These are phyloP conservation scores for Botryosphaeria dothidea DNA, from an alignment of 2,329 filamentous ascomycete species.

Conservation along the genomic window DNA sequence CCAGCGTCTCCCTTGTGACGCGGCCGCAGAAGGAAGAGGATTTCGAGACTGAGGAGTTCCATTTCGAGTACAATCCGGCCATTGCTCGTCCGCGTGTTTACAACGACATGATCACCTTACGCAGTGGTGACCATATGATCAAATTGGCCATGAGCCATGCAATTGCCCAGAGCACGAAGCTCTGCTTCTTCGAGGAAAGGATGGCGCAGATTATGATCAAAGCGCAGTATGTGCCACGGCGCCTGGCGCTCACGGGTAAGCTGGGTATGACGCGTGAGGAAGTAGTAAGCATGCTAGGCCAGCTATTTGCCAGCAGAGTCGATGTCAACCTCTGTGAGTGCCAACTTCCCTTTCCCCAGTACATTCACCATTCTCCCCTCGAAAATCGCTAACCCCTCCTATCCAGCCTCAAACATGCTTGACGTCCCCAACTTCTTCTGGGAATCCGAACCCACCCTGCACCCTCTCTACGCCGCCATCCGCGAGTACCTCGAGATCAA, in stretches of 20 bases:
- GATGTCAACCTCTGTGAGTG: conserved; percentile 94
- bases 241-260: conserved; percentile 83
- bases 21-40: conserved; percentile 83
- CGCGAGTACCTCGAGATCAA: conserved; percentile 98
- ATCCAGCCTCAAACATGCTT: conserved; percentile 84
- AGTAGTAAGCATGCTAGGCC: conserved; percentile 87
- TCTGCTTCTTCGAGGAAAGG: conserved; percentile 92
- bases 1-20: conserved; percentile 68
- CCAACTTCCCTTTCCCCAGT: neutral
- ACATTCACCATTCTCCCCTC: neutral
- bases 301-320: conserved; percentile 89
- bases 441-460: conserved; percentile 93
- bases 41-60: conserved; percentile 97
- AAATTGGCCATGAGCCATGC: conserved; percentile 97
- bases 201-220: conserved; percentile 94
- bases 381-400: neutral
- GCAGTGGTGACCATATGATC: conserved; percentile 97
- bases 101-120: conserved; percentile 98
- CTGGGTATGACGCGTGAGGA: conserved; percentile 89
- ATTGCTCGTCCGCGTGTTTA: conserved; percentile 89
- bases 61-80: conserved; percentile 91
- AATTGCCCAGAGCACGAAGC: conserved; percentile 94
- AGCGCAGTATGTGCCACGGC: conserved; percentile 88
- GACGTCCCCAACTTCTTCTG: conserved; percentile 98
- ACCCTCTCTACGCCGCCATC: conserved; percentile 90